Evolutionary conservation across 2,329 filamentous ascomycete species (phyloP), one percentile per base, ranked within the genome.

Genomic region (Fonsecaea nubica): DNA sequence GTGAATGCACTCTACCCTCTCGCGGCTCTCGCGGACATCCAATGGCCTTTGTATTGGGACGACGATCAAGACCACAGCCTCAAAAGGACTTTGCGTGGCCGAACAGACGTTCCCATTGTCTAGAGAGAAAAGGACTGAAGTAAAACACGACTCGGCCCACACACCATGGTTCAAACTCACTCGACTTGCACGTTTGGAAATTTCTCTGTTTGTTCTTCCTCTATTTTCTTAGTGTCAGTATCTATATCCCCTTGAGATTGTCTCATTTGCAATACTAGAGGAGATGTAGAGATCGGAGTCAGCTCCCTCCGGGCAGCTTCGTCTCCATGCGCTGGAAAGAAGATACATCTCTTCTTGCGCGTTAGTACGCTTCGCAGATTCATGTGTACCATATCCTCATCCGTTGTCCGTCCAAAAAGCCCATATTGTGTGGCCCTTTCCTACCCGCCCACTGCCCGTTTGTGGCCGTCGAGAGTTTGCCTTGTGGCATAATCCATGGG

Each of bases 211-310:
- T 50, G 10, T 50, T 50, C 45, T 50, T 30, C 45, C 21, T 50
- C 45, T 50, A 50, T 25, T 25, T 8, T 30, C 10, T 6, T 25
- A 21, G 45, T 50, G 18, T 50, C 4, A 12, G 45, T 30, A 25
- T 50, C 45, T 50, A 50, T 50, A 50, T 30, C 18, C 45, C 45
- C 25, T 4, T 50, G 45, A 50, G 18, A 25, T 50, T 21, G 45
- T 25, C 54, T 57, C 54, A 36, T 36, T 38, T 57, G 54, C 54
- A 40, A 15, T 21, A 35, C 9, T 13, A 50, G 45, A 50, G 45
- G 25, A 30, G 45, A 50, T 13, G 18, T 50, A 30, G 45, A 50
- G 10, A 30, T 21, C 45, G 30, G 45, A 10, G 18, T 50, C 21
- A 21, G 18, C 45, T 50, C 21, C 45, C 1, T 50, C 25, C 21